Percentiles rank a stretch among this genome's conserved stretches.
These are phyloP conservation scores for Amanita molliuscula DNA, from an alignment of 768 basidiomycete genomes.

Conservation along the genomic window DNA sequence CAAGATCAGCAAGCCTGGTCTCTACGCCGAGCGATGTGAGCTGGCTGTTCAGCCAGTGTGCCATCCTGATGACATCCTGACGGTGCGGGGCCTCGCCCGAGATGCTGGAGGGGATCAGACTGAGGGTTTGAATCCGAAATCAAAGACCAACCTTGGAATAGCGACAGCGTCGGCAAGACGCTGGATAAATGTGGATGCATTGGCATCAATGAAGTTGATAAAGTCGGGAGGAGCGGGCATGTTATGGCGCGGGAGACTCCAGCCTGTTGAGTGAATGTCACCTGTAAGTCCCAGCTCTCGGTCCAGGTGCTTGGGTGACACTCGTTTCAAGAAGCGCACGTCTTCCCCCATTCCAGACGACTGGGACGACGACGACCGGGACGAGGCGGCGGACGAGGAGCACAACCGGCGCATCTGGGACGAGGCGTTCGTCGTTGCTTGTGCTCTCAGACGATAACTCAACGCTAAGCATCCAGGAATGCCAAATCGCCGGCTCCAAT, in stretches of 20 bases:
- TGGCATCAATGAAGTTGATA: constrained; percentile 48
- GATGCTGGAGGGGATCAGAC: constrained; percentile 31
- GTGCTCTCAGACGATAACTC: constrained; percentile 5
- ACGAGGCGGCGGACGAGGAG: constrained; percentile 26
- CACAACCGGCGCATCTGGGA: constrained; percentile 53
- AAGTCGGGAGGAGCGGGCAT: constrained; percentile 45
- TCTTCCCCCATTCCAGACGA: constrained; percentile 28
- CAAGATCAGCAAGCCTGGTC: constrained; percentile 67
- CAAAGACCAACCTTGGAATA: constrained; percentile 53
- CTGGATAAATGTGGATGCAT: constrained; percentile 66
- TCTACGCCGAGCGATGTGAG: constrained; percentile 72
- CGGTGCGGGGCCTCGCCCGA: constrained; percentile 65
- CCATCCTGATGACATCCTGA: constrained; percentile 78
- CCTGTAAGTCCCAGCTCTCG: neutral
- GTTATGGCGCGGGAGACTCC: neutral
- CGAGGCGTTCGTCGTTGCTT: constrained; percentile 44
- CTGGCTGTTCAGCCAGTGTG: constrained; percentile 64
- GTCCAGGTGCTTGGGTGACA: neutral
- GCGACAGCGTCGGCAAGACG: constrained; percentile 74
- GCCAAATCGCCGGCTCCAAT: constrained; percentile 48
- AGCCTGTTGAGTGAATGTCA: neutral
- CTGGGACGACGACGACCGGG: constrained; percentile 50
- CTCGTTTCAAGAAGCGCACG: neutral
- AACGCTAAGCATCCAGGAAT: constrained; percentile 31
- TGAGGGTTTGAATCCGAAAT: neutral